Base-by-base conservation (phyloP, 192 early-diverging fungal species). In the Coemansia sp. region DNA sequence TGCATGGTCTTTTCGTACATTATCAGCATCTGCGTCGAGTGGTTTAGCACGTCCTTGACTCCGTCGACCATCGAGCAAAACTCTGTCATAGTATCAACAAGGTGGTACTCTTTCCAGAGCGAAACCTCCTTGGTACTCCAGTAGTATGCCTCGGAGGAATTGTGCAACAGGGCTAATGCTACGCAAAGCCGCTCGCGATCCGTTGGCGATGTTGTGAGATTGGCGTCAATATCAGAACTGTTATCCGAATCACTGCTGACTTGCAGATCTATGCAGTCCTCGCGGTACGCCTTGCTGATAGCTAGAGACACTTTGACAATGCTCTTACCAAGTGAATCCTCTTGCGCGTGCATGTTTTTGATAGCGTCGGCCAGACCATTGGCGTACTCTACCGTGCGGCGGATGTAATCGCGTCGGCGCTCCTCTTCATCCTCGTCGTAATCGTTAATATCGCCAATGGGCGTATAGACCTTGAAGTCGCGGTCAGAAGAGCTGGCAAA, bases 361-460 rank as follows among this genome's bases (percentile, higher is more conserved):
- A 76, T 65, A 16, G 74, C 70, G 15, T 60, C 47, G 4, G 41
- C 64, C 55, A 82, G 71, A 16, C 64, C 74, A 18, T 52, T 47
- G 4, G 74, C 70, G 20, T 63, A 68, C 43, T 73, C 79, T 30
- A 76, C 79, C 16, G 58, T 70, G 20, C 56, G 61, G 34, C 45
- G 24, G 32, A 82, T 76, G 34, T 73, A 82, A 52, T 82, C 79
- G 41, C 79, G 74, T 15, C 74, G 70, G 20, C 65, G 67, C 55
- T 82, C 79, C 38, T 76, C 79, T 35, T 82, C 73, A 52, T 82
- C 79, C 61, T 82, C 79, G 47, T 82, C 74, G 32, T 65, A 82
- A 38, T 82, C 79, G 59, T 60, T 66, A 38, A 82, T 82, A 11
- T 73, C 79, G 30, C 79, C 68, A 30, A 76, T 73, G 24, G 79